Evolutionary conservation across 139 green algal genomes (phyloP), one percentile per base, ranked within the genome.

Genomic region (Yamagishiella unicocca): DNA sequence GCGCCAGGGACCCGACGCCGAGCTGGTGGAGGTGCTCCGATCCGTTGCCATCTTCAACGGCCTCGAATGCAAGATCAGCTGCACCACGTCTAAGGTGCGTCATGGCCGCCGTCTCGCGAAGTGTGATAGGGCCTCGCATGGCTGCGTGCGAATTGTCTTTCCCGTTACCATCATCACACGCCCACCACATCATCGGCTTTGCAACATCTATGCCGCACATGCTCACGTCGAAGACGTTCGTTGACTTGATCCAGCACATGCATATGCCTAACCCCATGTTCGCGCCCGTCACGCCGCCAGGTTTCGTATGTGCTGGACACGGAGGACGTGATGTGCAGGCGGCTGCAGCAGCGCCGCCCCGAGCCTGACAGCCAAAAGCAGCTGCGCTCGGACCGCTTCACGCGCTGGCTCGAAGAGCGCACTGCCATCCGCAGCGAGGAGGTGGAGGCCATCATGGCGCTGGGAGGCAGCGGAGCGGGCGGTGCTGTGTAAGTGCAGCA

Each of bases 301-400:
- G 93, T 97, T 77, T 98, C 96, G 0, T 99, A 99, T 87, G 97
- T 99, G 67, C 87, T 99, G 46, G 97, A 98, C 91, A 99, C 97
- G 0, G 96, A 99, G 91, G 97, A 99, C 87, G 88, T 97, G 6
- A 95, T 98, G 83, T 89, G 88, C 45, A 88, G 95, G 35, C 43
- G 55, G 45, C 33, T 54, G 29, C 33, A 42, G 45, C 54, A 45
- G 68, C 82, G 68, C 6, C 50, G 53, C 5, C 40, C 61, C 10
- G 71, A 89, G 74, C 46, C 74, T 2, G 83, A 89, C 35, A n/a
- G 29, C 29, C 61, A 62, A 21, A 89, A 83, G 40, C 54, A 68
- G 72, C n/a, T 74, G 55, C 72, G 74, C n/a, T 83, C 72, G 7
- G 83, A 89, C 42, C 83, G 83, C 40, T 89, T 89, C 55, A 76